Base-by-base conservation (phyloP, 2,329 filamentous ascomycete species). In the Stenocarpella maydis region DNA sequence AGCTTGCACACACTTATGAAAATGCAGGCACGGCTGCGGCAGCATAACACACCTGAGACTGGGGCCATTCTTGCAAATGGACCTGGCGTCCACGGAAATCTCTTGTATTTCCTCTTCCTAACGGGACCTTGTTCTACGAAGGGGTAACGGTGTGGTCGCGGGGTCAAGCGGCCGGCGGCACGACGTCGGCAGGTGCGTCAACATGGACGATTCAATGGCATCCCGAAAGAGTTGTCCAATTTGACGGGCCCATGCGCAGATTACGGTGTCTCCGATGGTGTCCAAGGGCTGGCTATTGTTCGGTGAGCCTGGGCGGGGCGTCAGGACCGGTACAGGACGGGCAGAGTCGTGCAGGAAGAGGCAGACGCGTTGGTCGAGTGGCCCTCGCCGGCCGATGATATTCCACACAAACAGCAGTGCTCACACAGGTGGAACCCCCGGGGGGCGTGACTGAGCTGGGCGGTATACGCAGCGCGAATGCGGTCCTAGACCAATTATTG, bases 1-100 rank as follows among this genome's bases (percentile, higher is more conserved):
- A 71, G 69, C 49, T 61, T 60, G 65, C 26, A 34, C 60, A 34
- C 60, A 10, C 43, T 49, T 41, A 19, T 34, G 45, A 41, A 17
- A 49, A 45, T 19, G 50, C 49, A 60, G 63, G n/a, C 24, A 31
- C 43, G 41, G 54, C 47, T 43, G 54, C 54, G 34, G 41, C 28
- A 37, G 55, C 58, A 47, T 50, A 43, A 69, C 69, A 58, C 55
- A 71, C 69, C 61, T 71, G 69, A 67, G 52, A 54, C 68, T 43
- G 69, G 54, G 54, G 69, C 69, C 69, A 71, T 71, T 52, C 69
- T 71, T 45, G 39, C 67, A 71, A 61, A 67, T 55, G 67, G 67
- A 58, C 63, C 41, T 67, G 60, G 53, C 63, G 67, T 65, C 50
- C 67, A 52, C 63, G 39, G 41, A 43, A 49, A 26, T 41, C 50